Evolutionary conservation across 2,329 filamentous ascomycete genomes (phyloP).

Genomic region (Sordariomycetes sp.): DNA sequence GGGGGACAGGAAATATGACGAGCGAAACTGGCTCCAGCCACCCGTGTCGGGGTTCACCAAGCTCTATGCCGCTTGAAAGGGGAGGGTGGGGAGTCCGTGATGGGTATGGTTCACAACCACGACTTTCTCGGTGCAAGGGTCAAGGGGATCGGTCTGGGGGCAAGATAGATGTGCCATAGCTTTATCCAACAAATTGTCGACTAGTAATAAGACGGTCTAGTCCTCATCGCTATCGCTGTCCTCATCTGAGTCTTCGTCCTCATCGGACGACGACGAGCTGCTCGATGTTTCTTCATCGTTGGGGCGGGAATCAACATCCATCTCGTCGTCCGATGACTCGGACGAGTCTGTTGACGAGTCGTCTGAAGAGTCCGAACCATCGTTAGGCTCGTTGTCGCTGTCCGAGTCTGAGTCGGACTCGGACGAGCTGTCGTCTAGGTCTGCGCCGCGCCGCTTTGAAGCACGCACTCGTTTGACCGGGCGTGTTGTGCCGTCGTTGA

Average conservation of each 20-base stretch:
- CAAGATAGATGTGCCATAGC: neutral
- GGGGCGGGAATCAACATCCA: neutral
- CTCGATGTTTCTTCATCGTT: neutral
- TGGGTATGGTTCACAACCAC: neutral
- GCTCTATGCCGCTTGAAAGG: conserved; percentile 27
- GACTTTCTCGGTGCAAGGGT: neutral
- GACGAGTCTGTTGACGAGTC: conserved; percentile 16
- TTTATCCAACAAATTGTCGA: neutral
- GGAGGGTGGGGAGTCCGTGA: neutral
- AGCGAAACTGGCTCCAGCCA: conserved; percentile 87
- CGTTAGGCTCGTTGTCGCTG: conserved; percentile 14
- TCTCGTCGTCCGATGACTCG: conserved; percentile 14
- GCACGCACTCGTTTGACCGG: conserved; percentile 14
- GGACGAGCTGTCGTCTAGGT: conserved; percentile 21
- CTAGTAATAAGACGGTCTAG: neutral
- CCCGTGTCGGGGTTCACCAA: conserved; percentile 69
- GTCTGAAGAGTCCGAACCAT: conserved; percentile 3
- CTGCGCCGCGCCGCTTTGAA: conserved; percentile 13
- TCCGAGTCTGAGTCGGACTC: conserved; percentile 24
- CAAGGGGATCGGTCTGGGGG: neutral
- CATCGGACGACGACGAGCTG: conserved; percentile 4
- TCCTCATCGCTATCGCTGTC: neutral
- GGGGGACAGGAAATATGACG: conserved; percentile 65
- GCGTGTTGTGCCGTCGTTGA: conserved; percentile 38
- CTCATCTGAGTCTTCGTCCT: conserved; percentile 2